Base-by-base conservation (phyloP, 768 basidiomycete genomes). In the Neoboletus subvelutipes region DNA sequence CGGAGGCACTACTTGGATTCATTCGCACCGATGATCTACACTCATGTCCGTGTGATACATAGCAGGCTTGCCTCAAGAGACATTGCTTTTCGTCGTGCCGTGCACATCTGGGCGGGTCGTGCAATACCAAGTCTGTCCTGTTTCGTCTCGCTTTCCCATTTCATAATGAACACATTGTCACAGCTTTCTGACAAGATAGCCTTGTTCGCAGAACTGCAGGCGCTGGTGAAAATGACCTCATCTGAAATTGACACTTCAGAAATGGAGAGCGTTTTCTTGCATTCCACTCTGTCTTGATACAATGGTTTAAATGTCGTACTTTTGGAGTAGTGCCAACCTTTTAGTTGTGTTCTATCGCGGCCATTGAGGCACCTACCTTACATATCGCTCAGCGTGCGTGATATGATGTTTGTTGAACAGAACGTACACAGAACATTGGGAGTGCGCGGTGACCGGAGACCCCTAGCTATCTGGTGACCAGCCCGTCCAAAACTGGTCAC, bases 41-140 rank as follows among this genome's bases (percentile, higher is more conserved):
- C 26, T 52, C 45, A 47, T 11, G 11, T 39, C 4, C 3, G n/a
- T 36, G 24, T 20, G 41, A 45, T 42, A 18, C 10, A 10, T n/a
- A 61, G 50, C 12, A 20, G 49, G 17, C 7, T 40, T 54, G 0
- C 51, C 57, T 29, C 45, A 50, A 47, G 87, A 88, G 65, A 91
- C 89, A 0, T 64, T 92, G 1, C 83, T 94, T 67, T 93, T 83
- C 66, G 85, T 87, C 2, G 78, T 88, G 33, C 88, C 90, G 0
- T 87, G 85, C 62, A 90, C 90, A 0, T 93, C 90, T 0, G 90
- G 86, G 0, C 77, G 83, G 9, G 88, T 92, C 0, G 83, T 84
- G 13, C 73, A 77, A n/a, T 86, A 87, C 63, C 87, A 90, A 75
- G 90, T 88, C 31, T 54, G 79, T 66, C 45, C 39, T 39, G 29